Base-by-base conservation (phyloP, 345 rosid genomes). In the Brassica juncea region DNA sequence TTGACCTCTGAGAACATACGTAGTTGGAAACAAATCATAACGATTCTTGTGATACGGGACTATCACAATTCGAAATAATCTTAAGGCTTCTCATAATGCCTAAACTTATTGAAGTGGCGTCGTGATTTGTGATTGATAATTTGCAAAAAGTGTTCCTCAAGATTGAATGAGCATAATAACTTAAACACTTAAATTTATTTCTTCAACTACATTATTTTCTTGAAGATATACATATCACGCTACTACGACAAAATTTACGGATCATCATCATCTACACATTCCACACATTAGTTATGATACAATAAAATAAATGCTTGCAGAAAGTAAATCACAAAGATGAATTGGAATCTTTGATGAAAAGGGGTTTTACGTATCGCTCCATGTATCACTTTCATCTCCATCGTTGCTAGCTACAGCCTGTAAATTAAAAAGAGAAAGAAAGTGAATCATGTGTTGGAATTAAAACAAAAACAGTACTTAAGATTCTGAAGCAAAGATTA, bases 371-470 rank as follows among this genome's bases (percentile, higher is more conserved):
- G 44, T 71, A 75, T 81, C 83, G 11, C 99, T 94, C 97, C 99
- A 94, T 52, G 79, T 81, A 83, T 89, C 95, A n/a, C 89, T 91
- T 19, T 90, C 97, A 14, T 89, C 94, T 30, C 87, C 97, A 30
- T 89, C 90, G 31, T 90, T 89, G 71, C 92, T 91, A 27, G 82
- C 99, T 61, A 91, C 97, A 30, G 82, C 99, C 99, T 94, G 89
- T 62, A 35, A 85, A 82, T 58, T 59, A 28, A 79, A 75, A 49
- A 21, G 12, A 59, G 68, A 19, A 2, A 47, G 21, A 9, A 32
- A 68, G 75, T 39, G 72, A 59, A 15, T 30, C 21, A 4, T 66
- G 68, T 79, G 73, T n/a, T 59, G 37, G 67, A 54, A 28, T 25
- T 37, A 5, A 28, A 15, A 63, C 35, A 71, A 30, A 25, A 65